phyloP scores from a whole-genome alignment of 2,329 filamentous ascomycete genomes.

The Aplosporella prunicola region DNA sequence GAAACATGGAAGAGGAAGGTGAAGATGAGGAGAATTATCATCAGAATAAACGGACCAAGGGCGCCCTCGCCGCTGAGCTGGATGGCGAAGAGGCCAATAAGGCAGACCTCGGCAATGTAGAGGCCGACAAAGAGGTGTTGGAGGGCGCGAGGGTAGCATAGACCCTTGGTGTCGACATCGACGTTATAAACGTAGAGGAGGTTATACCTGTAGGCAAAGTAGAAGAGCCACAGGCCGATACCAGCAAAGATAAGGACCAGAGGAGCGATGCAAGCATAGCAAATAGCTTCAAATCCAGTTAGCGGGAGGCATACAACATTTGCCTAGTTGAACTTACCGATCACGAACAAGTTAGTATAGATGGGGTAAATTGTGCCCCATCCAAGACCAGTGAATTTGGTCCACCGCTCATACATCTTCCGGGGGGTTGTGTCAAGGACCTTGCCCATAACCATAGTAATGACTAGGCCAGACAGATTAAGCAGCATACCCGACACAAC shows the following conservation, averaged over 20 bases:
- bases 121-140: conserved; percentile 39
- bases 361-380: conserved; percentile 34
- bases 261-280: conserved; percentile 41
- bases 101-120: conserved; percentile 39
- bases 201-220: conserved; percentile 41
- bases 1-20: conserved; percentile 12
- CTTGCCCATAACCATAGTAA: conserved; percentile 66
- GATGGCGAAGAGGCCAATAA: conserved; percentile 34
- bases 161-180: conserved; percentile 38
- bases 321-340: conserved; percentile 30
- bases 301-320: too few species aligned
- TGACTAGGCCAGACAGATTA: conserved; percentile 62
- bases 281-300: conserved; percentile 27
- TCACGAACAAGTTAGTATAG: conserved; percentile 32
- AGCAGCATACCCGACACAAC: conserved; percentile 66
- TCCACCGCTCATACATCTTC: conserved; percentile 29
- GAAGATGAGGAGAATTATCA: conserved; percentile 19
- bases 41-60: conserved; percentile 26
- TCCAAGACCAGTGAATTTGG: conserved; percentile 23
- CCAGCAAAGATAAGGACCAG: conserved; percentile 38
- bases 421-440: conserved; percentile 64
- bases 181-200: conserved; percentile 41
- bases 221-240: conserved; percentile 36
- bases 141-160: conserved; percentile 37
- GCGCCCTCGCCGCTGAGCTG: conserved; percentile 16